These are phyloP conservation scores for Globisporangium iwayamae DNA, from an alignment of 352 stramenopile species.

Conservation along the genomic window DNA sequence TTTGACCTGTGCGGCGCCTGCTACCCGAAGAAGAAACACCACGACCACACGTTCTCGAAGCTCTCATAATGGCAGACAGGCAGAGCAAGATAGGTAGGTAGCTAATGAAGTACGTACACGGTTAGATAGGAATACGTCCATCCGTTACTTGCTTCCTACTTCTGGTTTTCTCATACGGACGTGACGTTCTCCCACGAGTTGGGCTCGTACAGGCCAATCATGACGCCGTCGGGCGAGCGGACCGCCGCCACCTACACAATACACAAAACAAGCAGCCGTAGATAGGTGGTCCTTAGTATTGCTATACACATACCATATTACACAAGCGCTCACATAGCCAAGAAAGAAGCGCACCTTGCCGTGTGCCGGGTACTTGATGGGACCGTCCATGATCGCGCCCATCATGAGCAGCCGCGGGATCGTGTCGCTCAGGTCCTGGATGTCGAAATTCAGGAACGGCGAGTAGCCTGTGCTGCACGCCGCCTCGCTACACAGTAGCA, in stretches of 20 bases:
- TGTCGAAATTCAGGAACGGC: conserved; percentile 91
- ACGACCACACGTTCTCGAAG: conserved; percentile 15
- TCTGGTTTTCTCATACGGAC: conserved; percentile 24
- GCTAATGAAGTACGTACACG: background rate
- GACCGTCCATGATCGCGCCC: conserved; percentile 87
- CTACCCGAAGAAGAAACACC: conserved; percentile 7
- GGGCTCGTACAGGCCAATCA: conserved; percentile 91
- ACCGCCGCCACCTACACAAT: conserved; percentile 68
- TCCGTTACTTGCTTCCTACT: background rate
- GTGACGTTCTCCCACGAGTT: conserved; percentile 87
- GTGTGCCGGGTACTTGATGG: conserved; percentile 91
- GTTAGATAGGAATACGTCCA: background rate
- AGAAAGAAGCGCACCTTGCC: conserved; percentile 52
- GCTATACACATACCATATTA: background rate
- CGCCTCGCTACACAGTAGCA: conserved; percentile 42
- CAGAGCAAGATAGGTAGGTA: background rate
- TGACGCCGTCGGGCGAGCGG: conserved; percentile 87
- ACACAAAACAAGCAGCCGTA: background rate
- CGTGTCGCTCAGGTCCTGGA: conserved; percentile 83
- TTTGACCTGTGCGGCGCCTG: conserved; percentile 27
- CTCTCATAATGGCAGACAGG: background rate
- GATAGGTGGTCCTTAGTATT: background rate
- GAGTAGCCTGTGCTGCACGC: conserved; percentile 86
- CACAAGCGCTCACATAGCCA: background rate
- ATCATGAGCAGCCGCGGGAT: conserved; percentile 84